phyloP scores from a whole-genome alignment of 768 basidiomycete genomes.

The Piloderma croceum region DNA sequence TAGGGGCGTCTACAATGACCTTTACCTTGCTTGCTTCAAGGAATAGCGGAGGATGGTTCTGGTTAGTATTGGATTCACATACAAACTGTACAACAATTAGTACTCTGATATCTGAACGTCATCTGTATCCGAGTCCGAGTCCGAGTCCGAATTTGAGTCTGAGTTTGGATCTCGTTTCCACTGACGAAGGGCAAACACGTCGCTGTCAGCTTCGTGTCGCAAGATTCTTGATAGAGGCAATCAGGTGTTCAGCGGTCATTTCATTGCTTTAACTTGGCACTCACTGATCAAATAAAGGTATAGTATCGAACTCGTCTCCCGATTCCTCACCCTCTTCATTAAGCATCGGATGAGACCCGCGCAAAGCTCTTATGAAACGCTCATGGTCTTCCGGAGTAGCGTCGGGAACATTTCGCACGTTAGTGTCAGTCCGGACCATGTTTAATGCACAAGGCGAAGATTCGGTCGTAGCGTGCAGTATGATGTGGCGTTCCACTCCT shows the following conservation, averaged over 20 bases:
- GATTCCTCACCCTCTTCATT: slow-evolving; percentile 23
- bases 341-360: slow-evolving; percentile 18
- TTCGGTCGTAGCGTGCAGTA: slow-evolving; percentile 62
- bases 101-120: too few species aligned
- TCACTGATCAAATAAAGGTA: slow-evolving; percentile 71
- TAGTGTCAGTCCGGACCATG: slow-evolving; percentile 40
- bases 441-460: slow-evolving; percentile 45
- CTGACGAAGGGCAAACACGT: too few species aligned
- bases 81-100: too few species aligned
- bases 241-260: slow-evolving; percentile 7
- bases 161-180: too few species aligned
- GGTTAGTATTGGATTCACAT: too few species aligned
- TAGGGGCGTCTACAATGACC: too few species aligned
- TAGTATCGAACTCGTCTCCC: slow-evolving; percentile 35
- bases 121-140: too few species aligned
- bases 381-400: slow-evolving; percentile 29
- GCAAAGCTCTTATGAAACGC: slow-evolving; percentile 34
- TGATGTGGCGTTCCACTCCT: slow-evolving; percentile 66
- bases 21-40: too few species aligned
- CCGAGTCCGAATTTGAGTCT: too few species aligned
- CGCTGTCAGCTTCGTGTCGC: slow-evolving; percentile 48
- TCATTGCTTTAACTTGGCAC: slow-evolving; percentile 13
- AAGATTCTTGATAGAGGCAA: slow-evolving; percentile 41
- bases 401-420: slow-evolving; percentile 42
- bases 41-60: too few species aligned